Base-by-base conservation (phyloP, 495 filamentous ascomycete species). In the Astrothelium macrocarpum region DNA sequence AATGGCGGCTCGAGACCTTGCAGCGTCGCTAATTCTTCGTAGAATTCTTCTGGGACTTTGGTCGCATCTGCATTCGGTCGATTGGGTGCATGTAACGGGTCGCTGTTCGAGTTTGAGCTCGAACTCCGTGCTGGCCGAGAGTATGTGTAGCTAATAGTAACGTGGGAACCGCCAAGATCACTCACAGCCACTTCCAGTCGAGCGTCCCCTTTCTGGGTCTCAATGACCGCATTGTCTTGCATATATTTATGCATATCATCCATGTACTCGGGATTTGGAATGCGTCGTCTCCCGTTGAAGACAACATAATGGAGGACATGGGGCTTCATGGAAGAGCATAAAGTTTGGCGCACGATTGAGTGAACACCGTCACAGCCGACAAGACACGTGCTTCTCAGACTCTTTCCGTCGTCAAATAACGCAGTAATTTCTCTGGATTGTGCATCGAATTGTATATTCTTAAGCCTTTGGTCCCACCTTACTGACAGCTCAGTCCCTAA, bases 361-460 rank as follows among this genome's bases (percentile, higher is more conserved):
- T 78, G 76, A n/a, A 66, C 60, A 14, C 78, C 78, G 65, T 78
- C 75, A 0, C 69, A 66, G 10, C 68, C 78, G 20, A 78, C 62
- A 10, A 78, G 46, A 34, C 66, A 46, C n/a, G 62, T 32, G n/a
- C 61, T 66, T 32, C 70, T 39, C 26, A 71, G 34, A 18, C 29
- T 10, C 1, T 53, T 10, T 1, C 67, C 71, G 29, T 66, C 65
- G 2, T 68, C 25, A 46, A 73, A 68, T 12, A 3, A 5, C n/a
- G 70, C 32, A 10, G 7, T 53, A 12, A 64, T 31, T 1, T 62
- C 53, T 11, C 58, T 34, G 11, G 39, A 45, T 7, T 26, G 34
- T 16, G 3, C 26, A 11, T 53, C 14, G 32, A 29, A 12, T 32
- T 66, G 42, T 43, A 72, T 49, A 11, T 59, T 56, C 32, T 63